A percentile compares a stretch with the other conserved stretches of the same genome.
Conservation (phyloP, 1,139 yeast species). For the Scheffersomyces segobiensis region DNA sequence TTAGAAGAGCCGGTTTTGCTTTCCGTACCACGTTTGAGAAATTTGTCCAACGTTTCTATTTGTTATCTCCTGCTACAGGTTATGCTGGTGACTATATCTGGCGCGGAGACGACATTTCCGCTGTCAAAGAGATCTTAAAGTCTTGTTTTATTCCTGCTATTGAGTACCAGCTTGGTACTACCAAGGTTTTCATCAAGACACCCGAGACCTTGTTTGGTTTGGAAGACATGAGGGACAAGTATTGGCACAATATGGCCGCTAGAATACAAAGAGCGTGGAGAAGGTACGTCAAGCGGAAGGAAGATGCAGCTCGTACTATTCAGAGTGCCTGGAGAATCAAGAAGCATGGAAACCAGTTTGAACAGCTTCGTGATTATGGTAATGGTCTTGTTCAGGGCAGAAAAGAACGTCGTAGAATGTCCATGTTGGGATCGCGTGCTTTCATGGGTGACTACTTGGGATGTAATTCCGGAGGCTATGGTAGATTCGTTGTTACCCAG, state of each 20-base stretch:
- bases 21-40: slow-evolving; percentile 96
- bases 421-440: slow-evolving; percentile 86
- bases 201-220: slow-evolving; percentile 96
- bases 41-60: slow-evolving; percentile 93
- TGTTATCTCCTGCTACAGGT: slow-evolving; percentile 85
- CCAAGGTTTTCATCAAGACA: slow-evolving; percentile 94
- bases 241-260: slow-evolving; percentile 98
- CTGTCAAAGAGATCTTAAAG: slow-evolving; percentile 73
- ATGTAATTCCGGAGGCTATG: slow-evolving; percentile 70
- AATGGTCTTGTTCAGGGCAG: slow-evolving; percentile 65
- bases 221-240: slow-evolving; percentile 95
- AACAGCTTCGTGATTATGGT: slow-evolving; percentile 84
- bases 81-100: slow-evolving; percentile 98
- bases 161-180: slow-evolving; percentile 90
- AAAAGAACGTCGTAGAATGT: slow-evolving; percentile 88
- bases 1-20: slow-evolving; percentile 98
- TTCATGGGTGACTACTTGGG: slow-evolving; percentile 92
- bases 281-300: slow-evolving; percentile 73
- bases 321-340: slow-evolving; percentile 85
- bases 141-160: slow-evolving; percentile 78
- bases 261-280: slow-evolving; percentile 98
- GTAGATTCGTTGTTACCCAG: slow-evolving; percentile 65
- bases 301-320: slow-evolving; percentile 81
- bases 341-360: slow-evolving; percentile 78
- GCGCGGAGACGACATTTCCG: slow-evolving; percentile 84